Conservation (phyloP, 805 yeast genomes). For the Vanderwaltozyma verrucispora region DNA sequence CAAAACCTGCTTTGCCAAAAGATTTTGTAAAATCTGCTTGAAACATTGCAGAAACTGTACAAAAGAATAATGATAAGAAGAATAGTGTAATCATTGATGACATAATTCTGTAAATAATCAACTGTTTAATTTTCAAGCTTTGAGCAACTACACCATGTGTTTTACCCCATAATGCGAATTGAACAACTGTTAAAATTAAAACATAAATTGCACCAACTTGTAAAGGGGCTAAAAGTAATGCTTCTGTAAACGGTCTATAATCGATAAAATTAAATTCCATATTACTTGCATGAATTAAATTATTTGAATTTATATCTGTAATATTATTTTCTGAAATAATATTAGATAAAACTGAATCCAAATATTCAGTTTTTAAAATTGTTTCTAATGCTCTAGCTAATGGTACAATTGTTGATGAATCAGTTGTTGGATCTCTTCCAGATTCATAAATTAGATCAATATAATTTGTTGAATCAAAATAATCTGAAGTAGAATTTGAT, state of each 20-base stretch:
- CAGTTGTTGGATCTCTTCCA: constrained; percentile 49
- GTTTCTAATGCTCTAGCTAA: constrained; percentile 31
- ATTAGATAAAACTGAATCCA: constrained; percentile 13
- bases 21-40: constrained; percentile 49
- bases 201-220: constrained; percentile 70
- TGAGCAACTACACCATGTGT: constrained; percentile 42
- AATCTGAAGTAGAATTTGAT: constrained; percentile 6
- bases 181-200: constrained; percentile 63
- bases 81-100: constrained; percentile 42
- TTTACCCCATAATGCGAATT: constrained; percentile 48
- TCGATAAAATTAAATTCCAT: constrained; percentile 27
- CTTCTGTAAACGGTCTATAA: constrained; percentile 37
- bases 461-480: constrained; percentile 13
- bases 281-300: constrained; percentile 7
- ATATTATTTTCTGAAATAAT: constrained; percentile 18
- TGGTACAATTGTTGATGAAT: constrained; percentile 37
- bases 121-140: constrained; percentile 34
- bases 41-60: constrained; percentile 55
- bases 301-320: constrained; percentile 3
- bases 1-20: constrained; percentile 62
- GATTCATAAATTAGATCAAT: constrained; percentile 44
- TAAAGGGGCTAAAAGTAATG: constrained; percentile 52
- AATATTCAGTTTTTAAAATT: background rate
- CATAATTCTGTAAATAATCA: constrained; percentile 41
- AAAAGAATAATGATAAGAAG: constrained; percentile 46